Conservation (phyloP, 371 early-diverging fungal genomes). For the Nematocida sp. region DNA sequence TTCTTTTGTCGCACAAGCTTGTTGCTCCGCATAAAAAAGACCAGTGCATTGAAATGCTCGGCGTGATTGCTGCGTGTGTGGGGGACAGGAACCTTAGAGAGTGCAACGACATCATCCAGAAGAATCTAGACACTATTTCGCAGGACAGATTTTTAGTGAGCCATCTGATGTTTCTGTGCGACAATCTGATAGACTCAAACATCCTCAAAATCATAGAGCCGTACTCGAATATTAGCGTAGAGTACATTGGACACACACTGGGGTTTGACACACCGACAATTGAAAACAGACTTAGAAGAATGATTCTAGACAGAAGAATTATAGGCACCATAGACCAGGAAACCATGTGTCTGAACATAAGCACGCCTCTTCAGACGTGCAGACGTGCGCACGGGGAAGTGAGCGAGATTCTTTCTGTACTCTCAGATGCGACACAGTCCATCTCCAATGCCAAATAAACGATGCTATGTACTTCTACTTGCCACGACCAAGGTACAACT, state of each 20-base stretch:
- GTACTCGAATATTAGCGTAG: slow-evolving; percentile 84
- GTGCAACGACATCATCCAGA: slow-evolving; percentile 55
- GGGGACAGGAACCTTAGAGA: slow-evolving; percentile 42
- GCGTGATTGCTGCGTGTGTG: slow-evolving; percentile 46
- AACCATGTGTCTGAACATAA: slow-evolving; percentile 63
- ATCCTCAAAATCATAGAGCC: slow-evolving; percentile 91
- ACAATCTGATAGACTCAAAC: slow-evolving; percentile 88
- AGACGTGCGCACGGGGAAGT: slow-evolving; percentile 8
- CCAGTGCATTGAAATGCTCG: slow-evolving; percentile 50
- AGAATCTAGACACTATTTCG: slow-evolving; percentile 34
- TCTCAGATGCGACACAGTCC: slow-evolving; percentile 18
- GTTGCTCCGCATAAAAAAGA: slow-evolving; percentile 31
- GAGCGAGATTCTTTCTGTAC: slow-evolving; percentile 29
- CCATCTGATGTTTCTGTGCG: slow-evolving; percentile 66
- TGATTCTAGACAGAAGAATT: slow-evolving; percentile 91
- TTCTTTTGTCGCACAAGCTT: slow-evolving; percentile 53
- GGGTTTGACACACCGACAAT: slow-evolving; percentile 79
- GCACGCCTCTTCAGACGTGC: not conserved
- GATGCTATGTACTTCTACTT: no score
- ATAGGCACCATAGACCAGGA: slow-evolving; percentile 90
- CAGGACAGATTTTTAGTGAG: slow-evolving; percentile 58
- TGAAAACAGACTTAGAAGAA: slow-evolving; percentile 81
- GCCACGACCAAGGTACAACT: no score
- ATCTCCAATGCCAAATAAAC: not conserved
- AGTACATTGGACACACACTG: slow-evolving; percentile 81